A percentile compares a stretch with the other conserved stretches of the same genome.
Conservation (phyloP, 2,329 filamentous ascomycete genomes). For the Pseudonectria buxi region DNA sequence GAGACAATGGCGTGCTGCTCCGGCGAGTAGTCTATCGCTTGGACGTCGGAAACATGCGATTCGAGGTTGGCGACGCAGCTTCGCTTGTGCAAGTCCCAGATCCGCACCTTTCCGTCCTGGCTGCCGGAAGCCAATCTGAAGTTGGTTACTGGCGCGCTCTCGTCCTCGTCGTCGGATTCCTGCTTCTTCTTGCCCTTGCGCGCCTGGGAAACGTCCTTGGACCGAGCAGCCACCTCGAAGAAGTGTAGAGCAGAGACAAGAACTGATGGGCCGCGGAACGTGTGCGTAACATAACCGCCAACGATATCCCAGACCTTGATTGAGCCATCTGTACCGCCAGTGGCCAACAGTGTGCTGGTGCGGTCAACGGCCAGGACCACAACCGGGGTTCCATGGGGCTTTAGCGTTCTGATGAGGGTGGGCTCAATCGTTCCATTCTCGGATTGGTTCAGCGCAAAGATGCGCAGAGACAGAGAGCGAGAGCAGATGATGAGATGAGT, state of each 20-base stretch:
- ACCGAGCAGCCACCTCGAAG: conserved; percentile 62
- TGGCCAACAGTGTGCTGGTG: conserved; percentile 84
- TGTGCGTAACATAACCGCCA: conserved; percentile 88
- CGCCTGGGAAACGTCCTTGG: conserved; percentile 18
- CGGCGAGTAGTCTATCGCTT: conserved; percentile 73
- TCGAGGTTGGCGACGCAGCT: conserved; percentile 72
- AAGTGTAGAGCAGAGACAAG: conserved; percentile 87
- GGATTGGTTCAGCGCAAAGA: conserved; percentile 65
- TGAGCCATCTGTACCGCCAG: conserved; percentile 84
- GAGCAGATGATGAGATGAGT: conserved; percentile 89
- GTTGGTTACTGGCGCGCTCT: conserved; percentile 41
- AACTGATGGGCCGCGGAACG: conserved; percentile 86
- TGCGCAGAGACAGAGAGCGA: conserved; percentile 90
- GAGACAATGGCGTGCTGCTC: conserved; percentile 72
- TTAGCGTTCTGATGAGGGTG: conserved; percentile 70
- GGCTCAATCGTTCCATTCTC: conserved; percentile 53
- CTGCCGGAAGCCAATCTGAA: conserved; percentile 85
- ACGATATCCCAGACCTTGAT: conserved; percentile 96
- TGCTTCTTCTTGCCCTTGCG: conserved; percentile 32
- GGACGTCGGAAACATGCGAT: conserved; percentile 92
- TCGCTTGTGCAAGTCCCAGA: conserved; percentile 87
- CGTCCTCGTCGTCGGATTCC: conserved; percentile 34
- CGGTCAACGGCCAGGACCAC: conserved; percentile 78
- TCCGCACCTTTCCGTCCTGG: conserved; percentile 84
- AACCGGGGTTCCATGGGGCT: conserved; percentile 85